These are phyloP conservation scores for Tricholoma saponaceum DNA, from an alignment of 768 basidiomycete species.

Conservation along the genomic window DNA sequence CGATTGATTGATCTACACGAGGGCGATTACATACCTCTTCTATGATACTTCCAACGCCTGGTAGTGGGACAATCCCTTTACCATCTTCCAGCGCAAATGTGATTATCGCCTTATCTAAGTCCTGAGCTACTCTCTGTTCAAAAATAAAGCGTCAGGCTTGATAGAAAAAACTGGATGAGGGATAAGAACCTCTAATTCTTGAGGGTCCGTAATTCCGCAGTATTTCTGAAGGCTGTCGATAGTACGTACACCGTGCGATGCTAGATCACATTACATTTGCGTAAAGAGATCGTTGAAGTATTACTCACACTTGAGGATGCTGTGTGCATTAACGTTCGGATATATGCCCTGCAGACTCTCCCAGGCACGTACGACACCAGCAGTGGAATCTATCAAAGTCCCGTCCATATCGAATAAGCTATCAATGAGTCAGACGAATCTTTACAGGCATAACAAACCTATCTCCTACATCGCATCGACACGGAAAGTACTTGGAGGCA, in stretches of 20 bases:
- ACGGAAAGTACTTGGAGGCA: conserved; percentile 31
- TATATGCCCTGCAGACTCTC: conserved; percentile 69
- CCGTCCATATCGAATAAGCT: conserved; percentile 86
- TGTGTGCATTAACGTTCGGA: conserved; percentile 54
- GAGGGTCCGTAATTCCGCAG: conserved; percentile 64
- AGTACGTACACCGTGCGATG: conserved; percentile 80
- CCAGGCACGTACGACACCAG: conserved; percentile 83
- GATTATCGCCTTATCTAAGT: conserved; percentile 80
- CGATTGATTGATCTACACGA: not conserved
- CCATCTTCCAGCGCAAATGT: conserved; percentile 52
- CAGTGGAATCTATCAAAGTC: conserved; percentile 78
- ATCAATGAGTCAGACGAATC: conserved; percentile 3
- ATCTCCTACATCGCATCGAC: conserved; percentile 41
- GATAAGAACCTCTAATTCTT: conserved; percentile 57
- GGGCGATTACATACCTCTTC: conserved; percentile 37
- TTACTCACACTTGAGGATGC: no score
- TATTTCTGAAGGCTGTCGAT: conserved; percentile 72
- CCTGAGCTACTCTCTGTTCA: conserved; percentile 58
- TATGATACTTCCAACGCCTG: conserved; percentile 64
- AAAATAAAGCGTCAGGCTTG: not conserved
- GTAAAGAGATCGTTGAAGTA: not conserved
- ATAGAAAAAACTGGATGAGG: not conserved
- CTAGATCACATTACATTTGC: conserved; percentile 28
- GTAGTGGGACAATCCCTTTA: conserved; percentile 63
- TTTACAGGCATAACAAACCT: conserved; percentile 1